phyloP scores from a whole-genome alignment of 768 basidiomycete genomes.

The Pleurotus ostreatus region DNA sequence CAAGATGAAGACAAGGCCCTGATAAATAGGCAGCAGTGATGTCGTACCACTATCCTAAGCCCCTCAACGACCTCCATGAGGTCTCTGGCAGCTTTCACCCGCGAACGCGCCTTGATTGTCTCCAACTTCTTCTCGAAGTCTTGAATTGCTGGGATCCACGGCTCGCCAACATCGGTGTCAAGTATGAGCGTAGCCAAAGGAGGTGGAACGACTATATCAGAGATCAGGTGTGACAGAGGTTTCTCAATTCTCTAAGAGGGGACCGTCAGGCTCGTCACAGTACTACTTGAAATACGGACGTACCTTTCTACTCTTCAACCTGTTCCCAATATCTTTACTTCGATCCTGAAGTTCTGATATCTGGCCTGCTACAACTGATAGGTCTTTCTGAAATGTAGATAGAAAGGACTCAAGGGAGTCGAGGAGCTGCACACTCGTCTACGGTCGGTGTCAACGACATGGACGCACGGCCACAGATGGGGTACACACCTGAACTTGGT shows the following conservation, averaged over 20 bases:
- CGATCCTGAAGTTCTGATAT: slow-evolving; percentile 91
- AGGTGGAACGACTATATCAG: slow-evolving; percentile 82
- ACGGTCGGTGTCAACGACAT: slow-evolving; percentile 10
- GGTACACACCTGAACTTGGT: slow-evolving; percentile 76
- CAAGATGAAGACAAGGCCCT: neutral
- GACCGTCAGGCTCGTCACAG: neutral
- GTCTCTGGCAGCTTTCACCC: slow-evolving; percentile 86
- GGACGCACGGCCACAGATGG: neutral
- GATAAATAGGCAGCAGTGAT: neutral
- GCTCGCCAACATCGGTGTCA: slow-evolving; percentile 79
- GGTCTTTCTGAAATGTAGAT: slow-evolving; percentile 91
- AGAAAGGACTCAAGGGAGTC: slow-evolving; percentile 89
- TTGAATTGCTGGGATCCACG: slow-evolving; percentile 82
- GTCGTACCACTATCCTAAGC: slow-evolving; percentile 77
- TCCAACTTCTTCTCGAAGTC: slow-evolving; percentile 77
- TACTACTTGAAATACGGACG: slow-evolving; percentile 18
- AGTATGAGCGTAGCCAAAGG: slow-evolving; percentile 70
- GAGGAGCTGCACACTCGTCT: slow-evolving; percentile 86
- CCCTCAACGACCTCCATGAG: slow-evolving; percentile 82
- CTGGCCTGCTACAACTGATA: slow-evolving; percentile 93
- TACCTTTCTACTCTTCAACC: slow-evolving; percentile 82
- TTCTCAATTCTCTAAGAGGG: slow-evolving; percentile 78
- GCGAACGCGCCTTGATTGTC: slow-evolving; percentile 63
- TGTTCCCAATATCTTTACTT: slow-evolving; percentile 86
- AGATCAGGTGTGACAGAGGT: slow-evolving; percentile 76